Conservation (phyloP, 2,329 filamentous ascomycete genomes). For the Neobulgaria alba region DNA sequence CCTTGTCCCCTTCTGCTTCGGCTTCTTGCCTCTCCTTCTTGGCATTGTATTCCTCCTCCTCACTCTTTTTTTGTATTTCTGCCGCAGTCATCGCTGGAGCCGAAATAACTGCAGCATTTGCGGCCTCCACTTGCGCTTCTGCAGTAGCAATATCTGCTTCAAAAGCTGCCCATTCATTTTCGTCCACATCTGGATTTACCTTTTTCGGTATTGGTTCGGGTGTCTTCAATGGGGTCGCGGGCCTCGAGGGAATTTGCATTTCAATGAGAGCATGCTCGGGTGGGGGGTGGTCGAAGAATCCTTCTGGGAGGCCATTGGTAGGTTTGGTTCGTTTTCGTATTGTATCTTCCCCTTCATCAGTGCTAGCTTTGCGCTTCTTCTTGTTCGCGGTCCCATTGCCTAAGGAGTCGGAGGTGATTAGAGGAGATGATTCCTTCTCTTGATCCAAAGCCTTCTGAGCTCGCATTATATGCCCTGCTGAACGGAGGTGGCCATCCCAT, state of each 20-base stretch:
- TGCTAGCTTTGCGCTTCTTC: slow-evolving; percentile 44
- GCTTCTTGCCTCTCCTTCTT: slow-evolving; percentile 42
- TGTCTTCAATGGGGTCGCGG: slow-evolving; percentile 45
- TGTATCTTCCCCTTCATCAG: slow-evolving; percentile 29
- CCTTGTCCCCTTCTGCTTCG: slow-evolving; percentile 57
- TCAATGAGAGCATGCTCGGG: slow-evolving; percentile 30
- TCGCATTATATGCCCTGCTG: slow-evolving; percentile 35
- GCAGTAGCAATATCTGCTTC: slow-evolving; percentile 65
- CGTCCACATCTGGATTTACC: slow-evolving; percentile 45
- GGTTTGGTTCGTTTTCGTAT: slow-evolving; percentile 37
- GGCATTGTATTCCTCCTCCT: slow-evolving; percentile 40
- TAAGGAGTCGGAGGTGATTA: slow-evolving; percentile 1
- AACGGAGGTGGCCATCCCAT: slow-evolving; percentile 56
- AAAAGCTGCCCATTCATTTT: slow-evolving; percentile 81
- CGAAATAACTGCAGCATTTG: slow-evolving; percentile 50
- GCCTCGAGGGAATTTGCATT: slow-evolving; percentile 54
- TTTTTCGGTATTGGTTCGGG: slow-evolving; percentile 36
- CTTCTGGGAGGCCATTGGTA: slow-evolving; percentile 27
- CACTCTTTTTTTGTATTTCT: slow-evolving; percentile 48
- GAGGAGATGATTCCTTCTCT: slow-evolving; percentile 6
- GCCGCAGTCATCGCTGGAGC: slow-evolving; percentile 59
- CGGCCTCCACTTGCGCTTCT: slow-evolving; percentile 26
- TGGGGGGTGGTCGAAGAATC: slow-evolving; percentile 24
- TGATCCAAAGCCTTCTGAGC: slow-evolving; percentile 22
- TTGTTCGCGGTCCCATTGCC: slow-evolving; percentile 4